Conservation (phyloP, 768 basidiomycete species). For the Amanita rubescens region DNA sequence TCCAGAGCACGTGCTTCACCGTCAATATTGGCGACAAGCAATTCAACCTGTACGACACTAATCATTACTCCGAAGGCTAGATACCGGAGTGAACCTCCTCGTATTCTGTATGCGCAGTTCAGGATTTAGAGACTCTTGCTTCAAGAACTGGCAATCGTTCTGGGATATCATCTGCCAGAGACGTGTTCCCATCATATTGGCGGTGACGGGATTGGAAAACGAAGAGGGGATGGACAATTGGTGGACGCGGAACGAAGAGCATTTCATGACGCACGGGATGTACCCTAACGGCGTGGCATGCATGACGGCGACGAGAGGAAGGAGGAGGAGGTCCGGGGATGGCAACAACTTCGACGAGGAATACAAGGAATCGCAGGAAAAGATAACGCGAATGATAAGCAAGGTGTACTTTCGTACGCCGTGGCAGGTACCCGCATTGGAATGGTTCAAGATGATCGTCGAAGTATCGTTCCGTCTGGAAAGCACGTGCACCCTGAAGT, state of each 20-base stretch:
- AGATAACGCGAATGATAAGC: constrained; percentile 13
- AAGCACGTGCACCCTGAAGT: constrained; percentile 7
- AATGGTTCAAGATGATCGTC: constrained; percentile 13
- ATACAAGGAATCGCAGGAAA: constrained; percentile 26
- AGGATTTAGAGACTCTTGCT: constrained; percentile 23
- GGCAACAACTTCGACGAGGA: constrained; percentile 15
- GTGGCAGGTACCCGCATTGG: constrained; percentile 9
- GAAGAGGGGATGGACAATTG: constrained; percentile 25
- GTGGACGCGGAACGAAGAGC: constrained; percentile 23
- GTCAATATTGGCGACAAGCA: constrained; percentile 16
- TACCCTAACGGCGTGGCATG: constrained; percentile 28
- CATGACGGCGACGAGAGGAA: constrained; percentile 26
- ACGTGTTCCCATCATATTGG: constrained; percentile 32
- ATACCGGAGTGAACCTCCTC: constrained; percentile 31
- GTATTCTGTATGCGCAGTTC: constrained; percentile 34
- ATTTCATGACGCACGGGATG: constrained; percentile 25
- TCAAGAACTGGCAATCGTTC: constrained; percentile 33
- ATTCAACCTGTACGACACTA: constrained; percentile 30
- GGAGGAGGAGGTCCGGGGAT: constrained; percentile 7
- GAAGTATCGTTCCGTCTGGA: constrained; percentile 8
- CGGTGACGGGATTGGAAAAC: constrained; percentile 31
- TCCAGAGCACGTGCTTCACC: constrained; percentile 20
- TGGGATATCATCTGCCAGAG: constrained; percentile 30
- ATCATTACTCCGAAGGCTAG: constrained; percentile 26
- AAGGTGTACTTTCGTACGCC: background rate